A percentile compares a stretch with the other conserved stretches of the same genome.
phyloP scores from a whole-genome alignment of 371 early-diverging fungal species.

The Rhizopus stolonifer region DNA sequence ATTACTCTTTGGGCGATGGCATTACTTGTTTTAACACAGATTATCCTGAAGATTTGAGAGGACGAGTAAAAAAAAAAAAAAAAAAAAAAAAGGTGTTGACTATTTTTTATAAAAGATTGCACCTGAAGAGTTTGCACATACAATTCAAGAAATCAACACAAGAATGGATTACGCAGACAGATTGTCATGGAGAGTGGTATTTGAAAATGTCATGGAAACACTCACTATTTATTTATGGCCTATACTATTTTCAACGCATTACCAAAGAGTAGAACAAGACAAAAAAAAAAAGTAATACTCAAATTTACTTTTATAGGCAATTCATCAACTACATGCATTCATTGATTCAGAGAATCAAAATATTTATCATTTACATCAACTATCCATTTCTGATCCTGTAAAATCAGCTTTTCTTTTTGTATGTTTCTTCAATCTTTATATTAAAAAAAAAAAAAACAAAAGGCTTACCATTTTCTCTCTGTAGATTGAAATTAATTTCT shows the following conservation, averaged over 20 bases:
- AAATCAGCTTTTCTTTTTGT: slow-evolving; percentile 51
- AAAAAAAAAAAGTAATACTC: background rate
- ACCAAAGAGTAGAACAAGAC: slow-evolving; percentile 36
- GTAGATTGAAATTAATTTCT: slow-evolving; percentile 33
- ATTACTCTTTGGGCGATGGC: slow-evolving; percentile 50
- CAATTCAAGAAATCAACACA: slow-evolving; percentile 42
- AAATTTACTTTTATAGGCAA: slow-evolving; percentile 25
- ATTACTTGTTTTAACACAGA: slow-evolving; percentile 44
- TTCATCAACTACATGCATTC: slow-evolving; percentile 33
- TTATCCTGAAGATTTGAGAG: slow-evolving; percentile 39
- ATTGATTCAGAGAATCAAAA: slow-evolving; percentile 43
- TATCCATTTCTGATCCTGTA: slow-evolving; percentile 45
- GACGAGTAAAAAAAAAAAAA: slow-evolving; percentile 29
- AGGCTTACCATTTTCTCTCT: background rate
- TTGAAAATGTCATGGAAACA: slow-evolving; percentile 50
- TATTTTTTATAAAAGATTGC: slow-evolving; percentile 27
- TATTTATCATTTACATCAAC: slow-evolving; percentile 35
- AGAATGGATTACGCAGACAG: slow-evolving; percentile 44
- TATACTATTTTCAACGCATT: slow-evolving; percentile 41
- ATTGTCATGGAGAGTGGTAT: slow-evolving; percentile 32
- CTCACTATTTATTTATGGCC: slow-evolving; percentile 50
- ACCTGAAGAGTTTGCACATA: slow-evolving; percentile 31
- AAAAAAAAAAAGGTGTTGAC: background rate
- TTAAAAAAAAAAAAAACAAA: no score
- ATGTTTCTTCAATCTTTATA: no score